phyloP scores from a whole-genome alignment of 176 grass and related monocot genomes.

The maize (Zea mays) region Zm-B73-REFERENCE-NAM-5.0 NC_050096.1:8606001-8606500 shows the following conservation, averaged over 20 bases:
- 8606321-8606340: conserved; percentile 24
- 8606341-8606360: background rate
- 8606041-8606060: background rate
- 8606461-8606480: background rate
- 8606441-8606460: conserved; percentile 56
- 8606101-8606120: background rate
- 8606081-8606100: conserved; percentile 48
- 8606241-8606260: background rate
- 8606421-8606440: conserved; percentile 50
- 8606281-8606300: background rate
- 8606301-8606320: background rate
- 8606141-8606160: conserved; percentile 16
- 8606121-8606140: conserved; percentile 15
- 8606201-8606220: conserved; percentile 4
- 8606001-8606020: background rate
- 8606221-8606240: conserved; percentile 3
- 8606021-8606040: background rate
- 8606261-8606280: background rate
- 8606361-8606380: background rate
- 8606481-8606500: background rate
- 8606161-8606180: conserved; percentile 19
- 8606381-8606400: conserved; percentile 13
- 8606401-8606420: conserved; percentile 47
- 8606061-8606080: conserved; percentile 6
- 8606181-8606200: background rate